phyloP scores from a whole-genome alignment of 306 rosid genomes.

The Datisca glomerata region DNA sequence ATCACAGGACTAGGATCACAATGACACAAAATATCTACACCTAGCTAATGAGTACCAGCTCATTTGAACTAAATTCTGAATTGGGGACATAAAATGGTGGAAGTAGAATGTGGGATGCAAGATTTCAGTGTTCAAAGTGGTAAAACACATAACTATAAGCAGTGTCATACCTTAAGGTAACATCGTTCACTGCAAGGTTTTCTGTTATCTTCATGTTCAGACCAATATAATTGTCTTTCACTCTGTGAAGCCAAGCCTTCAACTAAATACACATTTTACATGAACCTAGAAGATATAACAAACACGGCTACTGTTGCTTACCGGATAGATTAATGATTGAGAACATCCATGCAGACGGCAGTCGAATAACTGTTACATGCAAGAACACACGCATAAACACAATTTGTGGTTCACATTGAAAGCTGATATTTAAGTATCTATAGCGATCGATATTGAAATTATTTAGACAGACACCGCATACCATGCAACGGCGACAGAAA shows the following conservation, averaged over 20 bases:
- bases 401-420: too few relatives aligned
- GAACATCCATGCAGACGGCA: slow-evolving; percentile 94
- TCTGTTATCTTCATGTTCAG: slow-evolving; percentile 53
- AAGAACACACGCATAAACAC: slow-evolving; percentile 3
- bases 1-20: too few relatives aligned
- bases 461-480: slow-evolving; percentile 19
- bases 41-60: too few relatives aligned
- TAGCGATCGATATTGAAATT: too few relatives aligned
- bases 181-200: slow-evolving; percentile 84
- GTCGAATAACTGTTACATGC: slow-evolving; percentile 64
- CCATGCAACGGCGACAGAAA: slow-evolving; percentile 96
- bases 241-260: slow-evolving; percentile 43
- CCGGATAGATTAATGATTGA: slow-evolving; percentile 63
- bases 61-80: too few relatives aligned
- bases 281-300: slow-evolving; percentile 6
- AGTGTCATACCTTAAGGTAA: slow-evolving; percentile 58
- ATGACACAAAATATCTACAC: too few relatives aligned
- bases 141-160: slow-evolving; percentile 11
- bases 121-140: neutral
- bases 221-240: slow-evolving; percentile 66
- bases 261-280: slow-evolving; percentile 20
- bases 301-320: slow-evolving; percentile 28
- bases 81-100: too few relatives aligned
- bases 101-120: slow-evolving; percentile 2
- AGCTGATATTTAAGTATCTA: too few relatives aligned